These are phyloP conservation scores for Neoascochyta sp. DNA, from an alignment of 2,329 filamentous ascomycete genomes.

Conservation along the genomic window DNA sequence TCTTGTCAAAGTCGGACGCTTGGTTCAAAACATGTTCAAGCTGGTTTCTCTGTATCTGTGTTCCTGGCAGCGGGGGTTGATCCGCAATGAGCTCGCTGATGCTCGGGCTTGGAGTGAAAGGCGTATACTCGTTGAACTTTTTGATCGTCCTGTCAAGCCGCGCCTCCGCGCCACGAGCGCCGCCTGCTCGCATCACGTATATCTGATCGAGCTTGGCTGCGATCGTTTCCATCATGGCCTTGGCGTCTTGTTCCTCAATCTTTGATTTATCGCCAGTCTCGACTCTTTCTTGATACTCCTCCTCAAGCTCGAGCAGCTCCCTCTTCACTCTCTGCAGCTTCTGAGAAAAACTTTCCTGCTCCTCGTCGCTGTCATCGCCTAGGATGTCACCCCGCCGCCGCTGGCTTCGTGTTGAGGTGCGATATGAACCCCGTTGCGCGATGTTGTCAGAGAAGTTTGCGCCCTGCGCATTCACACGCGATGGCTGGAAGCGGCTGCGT, in stretches of 20 bases:
- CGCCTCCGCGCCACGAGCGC: conserved; percentile 34
- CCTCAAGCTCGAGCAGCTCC: conserved; percentile 66
- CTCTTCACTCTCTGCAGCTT: conserved; percentile 78
- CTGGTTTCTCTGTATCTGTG: conserved; percentile 31
- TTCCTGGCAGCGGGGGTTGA: conserved; percentile 31
- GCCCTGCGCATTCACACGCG: conserved; percentile 69
- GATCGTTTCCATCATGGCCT: conserved; percentile 60
- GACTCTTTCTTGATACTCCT: conserved; percentile 55
- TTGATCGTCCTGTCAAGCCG: conserved; percentile 34
- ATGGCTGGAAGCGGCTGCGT: conserved; percentile 71
- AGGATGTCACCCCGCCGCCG: conserved; percentile 60
- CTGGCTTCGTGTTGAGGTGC: conserved; percentile 64
- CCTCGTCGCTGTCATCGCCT: conserved; percentile 70
- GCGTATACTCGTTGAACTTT: conserved; percentile 33
- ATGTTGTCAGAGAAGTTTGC: conserved; percentile 91
- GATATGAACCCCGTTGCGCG: conserved; percentile 74
- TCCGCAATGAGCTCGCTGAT: conserved; percentile 29
- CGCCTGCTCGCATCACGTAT: conserved; percentile 48
- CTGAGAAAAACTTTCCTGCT: conserved; percentile 64
- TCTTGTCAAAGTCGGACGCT: conserved; percentile 81
- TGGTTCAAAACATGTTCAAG: conserved; percentile 65
- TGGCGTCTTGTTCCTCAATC: conserved; percentile 42
- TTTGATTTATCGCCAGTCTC: conserved; percentile 42
- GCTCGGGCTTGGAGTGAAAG: conserved; percentile 23
- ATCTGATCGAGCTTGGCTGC: conserved; percentile 66